Evolutionary conservation across 2,329 filamentous ascomycete species (phyloP).

Genomic region (Periconia sp.): DNA sequence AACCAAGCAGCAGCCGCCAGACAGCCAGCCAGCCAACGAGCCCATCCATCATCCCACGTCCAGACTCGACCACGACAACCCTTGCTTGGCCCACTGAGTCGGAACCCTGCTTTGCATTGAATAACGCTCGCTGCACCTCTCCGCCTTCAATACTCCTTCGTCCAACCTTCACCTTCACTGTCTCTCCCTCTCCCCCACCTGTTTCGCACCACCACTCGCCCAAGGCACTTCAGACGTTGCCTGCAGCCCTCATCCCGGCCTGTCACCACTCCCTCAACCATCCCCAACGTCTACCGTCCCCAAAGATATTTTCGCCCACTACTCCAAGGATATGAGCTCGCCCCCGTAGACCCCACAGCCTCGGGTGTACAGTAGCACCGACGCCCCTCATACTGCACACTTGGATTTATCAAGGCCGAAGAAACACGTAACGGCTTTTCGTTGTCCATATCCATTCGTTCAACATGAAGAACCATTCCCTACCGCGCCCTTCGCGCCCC

Average conservation of each 20-base stretch:
- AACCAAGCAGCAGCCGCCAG: too few species aligned
- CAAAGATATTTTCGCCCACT: conserved; percentile 3
- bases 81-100: background rate
- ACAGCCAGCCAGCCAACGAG: too few species aligned
- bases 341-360: conserved; percentile 18
- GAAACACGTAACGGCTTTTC: background rate
- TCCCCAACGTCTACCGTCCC: conserved; percentile 5
- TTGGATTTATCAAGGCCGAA: conserved; percentile 8
- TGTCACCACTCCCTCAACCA: background rate
- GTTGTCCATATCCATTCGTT: conserved; percentile 3
- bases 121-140: background rate
- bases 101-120: background rate
- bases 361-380: conserved; percentile 12
- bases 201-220: background rate
- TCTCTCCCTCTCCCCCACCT: background rate
- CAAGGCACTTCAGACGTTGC: background rate
- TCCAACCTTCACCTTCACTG: background rate
- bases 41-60: background rate
- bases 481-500: conserved; percentile 66
- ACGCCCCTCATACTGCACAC: conserved; percentile 7
- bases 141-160: background rate
- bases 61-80: background rate
- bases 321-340: conserved; percentile 29
- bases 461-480: conserved; percentile 57
- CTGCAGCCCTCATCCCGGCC: background rate